Percentiles rank a stretch among this genome's conserved stretches.
Conservation (phyloP, 495 filamentous ascomycete species). For the Xylaria palmicola region DNA sequence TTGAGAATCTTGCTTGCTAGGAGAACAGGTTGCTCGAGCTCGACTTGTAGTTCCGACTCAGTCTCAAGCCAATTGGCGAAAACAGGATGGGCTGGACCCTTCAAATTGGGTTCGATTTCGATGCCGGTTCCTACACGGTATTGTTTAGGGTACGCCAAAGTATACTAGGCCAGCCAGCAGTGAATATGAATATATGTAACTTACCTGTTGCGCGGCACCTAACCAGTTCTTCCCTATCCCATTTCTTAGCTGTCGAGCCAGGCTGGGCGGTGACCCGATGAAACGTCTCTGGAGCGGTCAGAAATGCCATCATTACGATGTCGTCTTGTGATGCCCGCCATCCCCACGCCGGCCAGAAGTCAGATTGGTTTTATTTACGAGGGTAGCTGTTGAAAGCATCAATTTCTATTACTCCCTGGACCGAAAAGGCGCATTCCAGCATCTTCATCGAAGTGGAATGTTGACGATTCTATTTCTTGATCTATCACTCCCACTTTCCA, state of each 20-base stretch:
- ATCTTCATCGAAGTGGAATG: neutral
- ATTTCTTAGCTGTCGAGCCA: constrained; percentile 29
- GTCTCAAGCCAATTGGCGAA: constrained; percentile 31
- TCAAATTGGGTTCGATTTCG: constrained; percentile 19
- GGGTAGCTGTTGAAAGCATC: neutral
- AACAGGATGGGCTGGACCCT: constrained; percentile 32
- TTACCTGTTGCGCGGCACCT: constrained; percentile 35
- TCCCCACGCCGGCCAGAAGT: neutral
- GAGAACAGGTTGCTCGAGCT: constrained; percentile 32
- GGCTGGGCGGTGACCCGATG: constrained; percentile 17
- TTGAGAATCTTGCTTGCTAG: constrained; percentile 37
- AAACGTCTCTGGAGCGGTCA: neutral
- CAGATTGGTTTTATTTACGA: neutral
- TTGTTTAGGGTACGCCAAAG: neutral
- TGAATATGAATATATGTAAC: neutral
- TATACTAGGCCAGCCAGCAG: neutral
- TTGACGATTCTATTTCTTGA: constrained; percentile 1
- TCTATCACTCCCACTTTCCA: constrained; percentile 5
- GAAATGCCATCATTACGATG: constrained; percentile 12
- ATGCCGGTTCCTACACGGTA: constrained; percentile 7
- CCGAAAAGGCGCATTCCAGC: neutral
- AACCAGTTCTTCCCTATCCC: constrained; percentile 30
- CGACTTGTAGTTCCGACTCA: constrained; percentile 17
- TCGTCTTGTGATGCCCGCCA: neutral
- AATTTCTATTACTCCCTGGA: neutral